Evolutionary conservation across 768 basidiomycete species (phyloP).

Genomic region (Mycena latifolia): DNA sequence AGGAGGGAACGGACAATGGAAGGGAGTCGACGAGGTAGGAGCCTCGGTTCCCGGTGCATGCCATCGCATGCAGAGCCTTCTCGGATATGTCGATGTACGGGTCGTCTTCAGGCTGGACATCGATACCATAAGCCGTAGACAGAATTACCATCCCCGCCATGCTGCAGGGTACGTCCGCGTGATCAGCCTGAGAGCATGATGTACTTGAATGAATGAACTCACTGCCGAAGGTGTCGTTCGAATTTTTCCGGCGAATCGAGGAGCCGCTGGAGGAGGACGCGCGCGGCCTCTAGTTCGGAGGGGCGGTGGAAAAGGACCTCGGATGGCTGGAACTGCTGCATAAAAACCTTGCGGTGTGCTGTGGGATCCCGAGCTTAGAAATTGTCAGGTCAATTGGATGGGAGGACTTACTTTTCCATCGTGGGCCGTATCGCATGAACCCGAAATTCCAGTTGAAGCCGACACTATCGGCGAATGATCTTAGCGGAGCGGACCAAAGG

Average conservation of each 20-base stretch:
- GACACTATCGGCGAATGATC: not conserved
- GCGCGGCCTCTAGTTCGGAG: conserved; percentile 17
- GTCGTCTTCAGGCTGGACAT: conserved; percentile 47
- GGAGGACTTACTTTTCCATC: conserved; percentile 15
- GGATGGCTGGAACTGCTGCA: conserved; percentile 30
- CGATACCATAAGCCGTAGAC: conserved; percentile 49
- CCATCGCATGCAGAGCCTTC: conserved; percentile 42
- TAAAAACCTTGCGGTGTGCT: conserved; percentile 25
- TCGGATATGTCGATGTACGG: conserved; percentile 49
- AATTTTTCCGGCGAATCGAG: conserved; percentile 22
- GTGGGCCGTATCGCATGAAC: conserved; percentile 20
- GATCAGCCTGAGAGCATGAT: not conserved
- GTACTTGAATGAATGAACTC: not conserved
- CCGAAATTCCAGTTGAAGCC: conserved; percentile 11
- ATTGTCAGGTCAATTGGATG: not conserved
- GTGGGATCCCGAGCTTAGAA: not conserved
- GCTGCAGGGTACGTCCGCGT: conserved; percentile 10
- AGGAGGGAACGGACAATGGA: conserved; percentile 10
- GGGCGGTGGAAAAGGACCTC: conserved; percentile 22
- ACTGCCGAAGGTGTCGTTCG: conserved; percentile 35
- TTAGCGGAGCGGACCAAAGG: not conserved
- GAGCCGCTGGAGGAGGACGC: conserved; percentile 22
- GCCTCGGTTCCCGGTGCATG: conserved; percentile 43
- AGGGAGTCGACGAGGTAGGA: conserved; percentile 49
- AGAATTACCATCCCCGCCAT: conserved; percentile 40